Conservation (phyloP, 1,139 yeast genomes). For the Candida anutae region DNA sequence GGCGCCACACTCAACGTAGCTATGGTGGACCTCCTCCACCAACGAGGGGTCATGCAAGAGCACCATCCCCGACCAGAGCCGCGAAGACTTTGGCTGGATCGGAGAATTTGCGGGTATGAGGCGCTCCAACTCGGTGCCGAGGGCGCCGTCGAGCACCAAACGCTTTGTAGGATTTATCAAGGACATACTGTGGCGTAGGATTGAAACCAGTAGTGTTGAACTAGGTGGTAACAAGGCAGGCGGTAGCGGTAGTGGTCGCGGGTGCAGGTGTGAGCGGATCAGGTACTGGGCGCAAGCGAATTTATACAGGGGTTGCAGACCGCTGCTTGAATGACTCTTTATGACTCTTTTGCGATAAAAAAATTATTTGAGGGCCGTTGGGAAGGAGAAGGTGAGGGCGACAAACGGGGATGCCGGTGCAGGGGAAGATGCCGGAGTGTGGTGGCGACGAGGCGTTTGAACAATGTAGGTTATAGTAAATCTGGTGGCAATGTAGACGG, state of each 20-base stretch:
- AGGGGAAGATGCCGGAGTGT: too few relatives aligned
- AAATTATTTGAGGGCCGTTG: neutral
- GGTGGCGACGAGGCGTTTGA: too few relatives aligned
- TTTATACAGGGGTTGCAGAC: too few relatives aligned
- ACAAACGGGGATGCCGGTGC: neutral
- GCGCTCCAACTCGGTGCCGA: slow-evolving; percentile 12
- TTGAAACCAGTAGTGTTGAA: too few relatives aligned
- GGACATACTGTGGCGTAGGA: too few relatives aligned
- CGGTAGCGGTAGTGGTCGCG: neutral
- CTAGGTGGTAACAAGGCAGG: neutral
- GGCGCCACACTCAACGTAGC: slow-evolving; percentile 46
- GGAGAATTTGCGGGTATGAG: slow-evolving; percentile 8
- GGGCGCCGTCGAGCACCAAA: slow-evolving; percentile 12
- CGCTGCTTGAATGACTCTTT: too few relatives aligned
- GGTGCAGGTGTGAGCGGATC: too few relatives aligned
- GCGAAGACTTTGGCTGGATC: slow-evolving; percentile 18
- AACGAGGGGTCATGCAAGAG: slow-evolving; percentile 39
- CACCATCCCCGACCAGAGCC: slow-evolving; percentile 58
- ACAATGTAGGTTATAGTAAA: too few relatives aligned
- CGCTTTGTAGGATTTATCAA: too few relatives aligned
- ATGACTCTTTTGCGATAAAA: neutral
- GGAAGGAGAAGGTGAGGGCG: slow-evolving; percentile 1
- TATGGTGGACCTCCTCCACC: slow-evolving; percentile 42
- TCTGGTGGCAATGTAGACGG: too few relatives aligned
- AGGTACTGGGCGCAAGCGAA: too few relatives aligned